Evolutionary conservation across 495 filamentous ascomycete species (phyloP).

Genomic region (Penicillium chermesinum): DNA sequence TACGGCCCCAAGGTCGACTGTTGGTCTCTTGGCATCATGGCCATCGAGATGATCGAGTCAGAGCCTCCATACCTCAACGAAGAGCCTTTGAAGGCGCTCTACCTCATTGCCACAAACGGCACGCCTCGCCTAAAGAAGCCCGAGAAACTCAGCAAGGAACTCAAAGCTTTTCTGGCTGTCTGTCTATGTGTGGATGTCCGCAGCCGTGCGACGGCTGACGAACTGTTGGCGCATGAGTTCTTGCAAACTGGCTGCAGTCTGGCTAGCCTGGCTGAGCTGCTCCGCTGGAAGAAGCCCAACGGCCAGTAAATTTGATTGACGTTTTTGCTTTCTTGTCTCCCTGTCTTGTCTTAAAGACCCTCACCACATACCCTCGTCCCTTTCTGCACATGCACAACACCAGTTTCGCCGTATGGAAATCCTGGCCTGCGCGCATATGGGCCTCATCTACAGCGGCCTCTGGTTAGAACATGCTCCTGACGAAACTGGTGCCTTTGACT

Average conservation of each 20-base stretch:
- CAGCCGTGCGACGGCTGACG: conserved; percentile 83
- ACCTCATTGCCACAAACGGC: conserved; percentile 95
- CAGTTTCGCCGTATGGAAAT: conserved; percentile 9
- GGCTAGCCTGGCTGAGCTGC: conserved; percentile 73
- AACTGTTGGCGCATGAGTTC: conserved; percentile 81
- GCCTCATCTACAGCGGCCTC: conserved; percentile 28
- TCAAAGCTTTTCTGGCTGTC: conserved; percentile 91
- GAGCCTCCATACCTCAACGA: conserved; percentile 98
- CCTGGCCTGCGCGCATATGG: conserved; percentile 35
- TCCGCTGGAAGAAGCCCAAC: conserved; percentile 59
- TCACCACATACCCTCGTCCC: neutral
- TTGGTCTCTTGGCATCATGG: conserved; percentile 99
- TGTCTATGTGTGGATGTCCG: conserved; percentile 96
- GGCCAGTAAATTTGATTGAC: conserved; percentile 29
- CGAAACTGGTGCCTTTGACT: neutral
- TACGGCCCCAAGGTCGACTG: conserved; percentile 98
- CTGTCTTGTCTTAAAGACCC: neutral
- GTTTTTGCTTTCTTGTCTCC: neutral
- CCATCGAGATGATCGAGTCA: conserved; percentile 99
- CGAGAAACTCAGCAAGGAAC: conserved; percentile 91
- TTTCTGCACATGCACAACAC: neutral
- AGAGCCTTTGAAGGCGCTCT: conserved; percentile 91
- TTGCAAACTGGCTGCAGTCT: conserved; percentile 63
- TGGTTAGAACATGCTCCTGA: conserved; percentile 14
- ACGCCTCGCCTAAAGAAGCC: conserved; percentile 96